Conservation (phyloP, 1,284 basidiomycete species). For the Ganoderma leucocontextum region DNA sequence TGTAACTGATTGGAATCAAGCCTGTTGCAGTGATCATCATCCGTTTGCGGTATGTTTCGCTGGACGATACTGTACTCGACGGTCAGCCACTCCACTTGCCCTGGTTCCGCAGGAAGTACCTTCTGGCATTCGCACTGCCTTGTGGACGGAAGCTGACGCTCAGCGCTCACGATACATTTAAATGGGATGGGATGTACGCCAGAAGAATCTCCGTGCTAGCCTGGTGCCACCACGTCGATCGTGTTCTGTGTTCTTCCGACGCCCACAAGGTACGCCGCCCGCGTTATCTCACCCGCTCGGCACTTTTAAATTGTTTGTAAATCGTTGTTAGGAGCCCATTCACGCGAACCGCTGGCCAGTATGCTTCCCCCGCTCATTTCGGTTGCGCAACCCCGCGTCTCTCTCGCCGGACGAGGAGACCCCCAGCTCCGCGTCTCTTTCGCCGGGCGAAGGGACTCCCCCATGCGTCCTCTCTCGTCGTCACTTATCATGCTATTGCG, state of each 20-base stretch:
- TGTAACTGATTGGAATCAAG: background rate
- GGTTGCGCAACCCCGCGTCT: background rate
- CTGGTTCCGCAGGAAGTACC: background rate
- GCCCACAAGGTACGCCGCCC: background rate
- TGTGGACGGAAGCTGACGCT: no score
- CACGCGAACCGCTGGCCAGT: background rate
- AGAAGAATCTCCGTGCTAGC: background rate
- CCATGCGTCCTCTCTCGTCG: background rate
- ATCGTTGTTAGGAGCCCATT: background rate
- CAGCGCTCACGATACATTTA: background rate
- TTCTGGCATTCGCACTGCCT: background rate
- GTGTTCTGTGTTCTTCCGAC: background rate
- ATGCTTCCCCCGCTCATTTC: constrained; percentile 1
- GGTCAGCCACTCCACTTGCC: background rate
- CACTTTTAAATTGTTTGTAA: no score
- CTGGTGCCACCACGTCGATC: background rate
- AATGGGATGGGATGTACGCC: background rate
- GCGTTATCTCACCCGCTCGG: background rate
- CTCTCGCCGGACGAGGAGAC: constrained; percentile 1
- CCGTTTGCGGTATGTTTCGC: background rate
- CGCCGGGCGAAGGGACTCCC: background rate
- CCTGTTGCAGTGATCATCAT: constrained; percentile 1
- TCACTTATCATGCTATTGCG: background rate
- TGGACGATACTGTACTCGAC: background rate
- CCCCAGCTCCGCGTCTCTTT: background rate